Evolutionary conservation across 306 rosid species (phyloP), one percentile per base, ranked within the genome.

Genomic region (Pyrus betulifolia): DNA sequence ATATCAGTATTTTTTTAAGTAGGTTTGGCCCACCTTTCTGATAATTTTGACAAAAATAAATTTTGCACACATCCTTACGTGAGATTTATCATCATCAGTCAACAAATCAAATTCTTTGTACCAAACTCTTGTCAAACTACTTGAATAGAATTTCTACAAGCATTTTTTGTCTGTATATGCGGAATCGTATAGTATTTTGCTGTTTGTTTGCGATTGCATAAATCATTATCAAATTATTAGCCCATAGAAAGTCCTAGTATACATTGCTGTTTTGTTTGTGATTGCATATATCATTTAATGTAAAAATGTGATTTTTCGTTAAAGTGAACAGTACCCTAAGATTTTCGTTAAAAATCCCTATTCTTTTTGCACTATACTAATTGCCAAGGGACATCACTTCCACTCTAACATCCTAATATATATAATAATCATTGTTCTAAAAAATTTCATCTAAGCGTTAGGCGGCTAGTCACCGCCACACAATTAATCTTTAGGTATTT

Each of bases 381-480:
- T 15, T 49, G 21, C 54, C 21, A 15, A 49, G 55, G 21, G 55
- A 5, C 3, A 49, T 15, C 55, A 49, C 21, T 14, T 15, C 21
- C 55, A 49, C 8, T 49, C 8, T 15, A 38, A 38, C 42, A 38
- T 38, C 10, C 42, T 7, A 38, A 38, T 38, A 38, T 1, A 38
- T 38, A 38, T 38, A 38, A 9, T 2, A 38, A 7, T 38, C 42
- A 7, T 0, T 38, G 0, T 38, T 38, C 10, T 38, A 38, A 38
- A 38, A 38, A 7, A 0, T 38, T 38, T 0, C 42, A 1, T 0
- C 2, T 38, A 38, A 7, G 42, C 2, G 42, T 38, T 38, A 38
- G 42, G 0, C 0, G 2, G 0, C 0, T 38, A 6, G 42, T 38
- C 0, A 38, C 10, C 10, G 0, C 0, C 10, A 38, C 8, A 38